These are phyloP conservation scores for Pythium myriotylum DNA, from an alignment of 352 stramenopile species.

Conservation along the genomic window DNA sequence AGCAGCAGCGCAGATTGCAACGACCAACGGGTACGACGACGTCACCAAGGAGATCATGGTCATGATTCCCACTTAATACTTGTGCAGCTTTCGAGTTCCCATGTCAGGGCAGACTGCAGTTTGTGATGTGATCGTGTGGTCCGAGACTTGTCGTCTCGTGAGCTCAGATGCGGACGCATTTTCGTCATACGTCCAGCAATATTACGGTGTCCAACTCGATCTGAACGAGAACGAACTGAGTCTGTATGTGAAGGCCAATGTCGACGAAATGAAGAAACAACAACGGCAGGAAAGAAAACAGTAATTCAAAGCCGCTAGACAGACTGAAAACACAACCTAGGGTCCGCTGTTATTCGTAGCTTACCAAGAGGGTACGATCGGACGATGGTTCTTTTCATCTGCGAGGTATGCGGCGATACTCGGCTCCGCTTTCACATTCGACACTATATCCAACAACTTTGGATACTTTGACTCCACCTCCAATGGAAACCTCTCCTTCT, in stretches of 20 bases:
- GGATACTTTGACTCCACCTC: conserved; percentile 32
- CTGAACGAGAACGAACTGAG: conserved; percentile 61
- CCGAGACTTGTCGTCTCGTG: conserved; percentile 60
- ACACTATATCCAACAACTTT: conserved; percentile 23
- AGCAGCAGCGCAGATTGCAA: conserved; percentile 47
- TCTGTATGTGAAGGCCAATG: conserved; percentile 70
- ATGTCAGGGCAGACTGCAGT: conserved; percentile 49
- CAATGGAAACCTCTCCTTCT: conserved; percentile 33
- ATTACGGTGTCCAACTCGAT: conserved; percentile 71
- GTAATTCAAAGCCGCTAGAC: conserved; percentile 10
- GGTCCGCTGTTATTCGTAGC: too few species aligned
- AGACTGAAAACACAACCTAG: too few species aligned
- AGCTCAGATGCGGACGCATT: conserved; percentile 68
- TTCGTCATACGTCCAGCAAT: conserved; percentile 57
- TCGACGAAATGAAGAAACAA: conserved; percentile 57
- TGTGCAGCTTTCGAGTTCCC: conserved; percentile 38
- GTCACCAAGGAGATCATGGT: too few species aligned
- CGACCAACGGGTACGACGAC: conserved; percentile 48
- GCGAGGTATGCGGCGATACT: conserved; percentile 29
- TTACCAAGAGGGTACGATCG: conserved; percentile 19
- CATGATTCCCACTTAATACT: too few species aligned
- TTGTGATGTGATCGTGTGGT: conserved; percentile 71
- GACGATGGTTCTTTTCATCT: conserved; percentile 20
- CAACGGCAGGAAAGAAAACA: conserved; percentile 22
- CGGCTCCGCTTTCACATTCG: conserved; percentile 22